Evolutionary conservation across 441 rosid species (phyloP), one percentile per base, ranked within the genome.

Genomic region (Jatropha multifida): DNA sequence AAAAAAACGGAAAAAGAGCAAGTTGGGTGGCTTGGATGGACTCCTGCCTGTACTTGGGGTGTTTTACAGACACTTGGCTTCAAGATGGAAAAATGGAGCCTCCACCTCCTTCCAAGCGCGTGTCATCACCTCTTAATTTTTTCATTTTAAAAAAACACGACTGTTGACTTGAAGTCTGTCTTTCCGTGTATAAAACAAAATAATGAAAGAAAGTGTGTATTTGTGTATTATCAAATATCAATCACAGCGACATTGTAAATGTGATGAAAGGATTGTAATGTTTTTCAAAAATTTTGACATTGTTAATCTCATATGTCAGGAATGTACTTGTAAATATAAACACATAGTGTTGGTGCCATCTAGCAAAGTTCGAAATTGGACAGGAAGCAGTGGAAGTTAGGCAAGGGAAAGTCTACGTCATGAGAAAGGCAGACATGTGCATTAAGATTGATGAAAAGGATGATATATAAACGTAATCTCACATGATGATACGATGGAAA

Each of bases 11-110:
- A 7, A 12, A n/a, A 56, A n/a, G 12, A n/a, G 17, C 38, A 41
- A 40, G 52, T 52, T 70, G 49, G 40, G 9, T 5, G n/a, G 65
- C 13, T n/a, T 11, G 8, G 54, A 7, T 27, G 32, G 58, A 15
- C 10, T 64, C 17, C 32, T 51, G 69, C 49, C 76, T 51, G 69
- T 49, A 32, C 18, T 63, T 49, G 9, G 76, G 49, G 17, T 73
- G 69, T 18, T n/a, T 27, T 27, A 11, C 55, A 10, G 40, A 72
- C 75, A 62, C 13, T 42, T 60, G 68, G 63, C 51, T 62, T 62
- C 14, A 5, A 37, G 63, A 62, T 49, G 76, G 42, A 48, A 51
- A 49, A 4, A 49, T 18, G 27, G 17, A 65, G 5, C 32, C 51
- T 26, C 69, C 52, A 65, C 69, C 52, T 42, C 69, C 17, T 65